phyloP scores from a whole-genome alignment of 305 asterid species.

The Salvia sclarea region DNA sequence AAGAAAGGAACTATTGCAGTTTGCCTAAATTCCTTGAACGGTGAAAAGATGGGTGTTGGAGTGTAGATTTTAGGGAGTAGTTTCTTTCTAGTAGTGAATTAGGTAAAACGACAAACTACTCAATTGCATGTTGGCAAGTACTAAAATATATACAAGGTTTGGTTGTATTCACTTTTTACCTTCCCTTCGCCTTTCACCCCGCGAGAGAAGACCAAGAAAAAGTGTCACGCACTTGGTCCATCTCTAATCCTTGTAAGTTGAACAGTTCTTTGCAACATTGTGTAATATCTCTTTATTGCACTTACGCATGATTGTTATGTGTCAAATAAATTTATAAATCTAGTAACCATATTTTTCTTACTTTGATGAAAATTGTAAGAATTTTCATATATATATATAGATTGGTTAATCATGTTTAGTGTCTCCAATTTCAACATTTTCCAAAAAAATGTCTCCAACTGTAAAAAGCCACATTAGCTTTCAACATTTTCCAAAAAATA shows the following conservation, averaged over 20 bases:
- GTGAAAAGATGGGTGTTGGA: not conserved
- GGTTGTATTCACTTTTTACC: conserved; percentile 15
- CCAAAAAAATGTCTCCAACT: too few relatives aligned
- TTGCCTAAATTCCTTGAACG: not conserved
- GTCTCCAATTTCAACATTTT: too few relatives aligned
- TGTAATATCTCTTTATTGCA: too few relatives aligned
- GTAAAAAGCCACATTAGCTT: too few relatives aligned
- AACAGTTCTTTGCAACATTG: too few relatives aligned
- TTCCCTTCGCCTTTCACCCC: conserved; percentile 7
- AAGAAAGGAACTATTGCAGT: not conserved
- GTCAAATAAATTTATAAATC: too few relatives aligned
- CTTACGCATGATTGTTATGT: too few relatives aligned
- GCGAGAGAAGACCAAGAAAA: not conserved
- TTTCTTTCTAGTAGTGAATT: conserved; percentile 5
- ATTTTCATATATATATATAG: too few relatives aligned
- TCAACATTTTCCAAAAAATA: too few relatives aligned
- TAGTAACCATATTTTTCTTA: too few relatives aligned
- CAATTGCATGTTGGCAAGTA: not conserved
- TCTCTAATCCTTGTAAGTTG: not conserved
- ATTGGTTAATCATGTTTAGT: too few relatives aligned
- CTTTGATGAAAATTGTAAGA: too few relatives aligned
- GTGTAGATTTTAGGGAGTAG: not conserved
- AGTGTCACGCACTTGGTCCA: not conserved
- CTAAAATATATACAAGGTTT: conserved; percentile 8
- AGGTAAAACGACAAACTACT: conserved; percentile 10